Conservation (phyloP, 495 filamentous ascomycete species). For the Peziza echinospora region DNA sequence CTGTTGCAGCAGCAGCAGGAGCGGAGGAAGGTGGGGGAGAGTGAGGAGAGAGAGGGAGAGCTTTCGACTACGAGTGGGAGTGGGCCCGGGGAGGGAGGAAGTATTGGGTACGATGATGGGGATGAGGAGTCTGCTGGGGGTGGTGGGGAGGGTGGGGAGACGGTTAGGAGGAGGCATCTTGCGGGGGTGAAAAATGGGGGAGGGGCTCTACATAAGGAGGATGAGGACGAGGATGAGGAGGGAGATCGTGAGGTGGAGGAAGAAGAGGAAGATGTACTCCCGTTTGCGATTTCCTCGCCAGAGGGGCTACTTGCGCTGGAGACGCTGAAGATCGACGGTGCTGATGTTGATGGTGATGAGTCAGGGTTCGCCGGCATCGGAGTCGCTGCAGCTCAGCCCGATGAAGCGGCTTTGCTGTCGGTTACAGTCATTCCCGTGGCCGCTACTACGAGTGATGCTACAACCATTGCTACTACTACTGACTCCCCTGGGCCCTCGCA, state of each 20-base stretch:
- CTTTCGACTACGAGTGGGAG: too few species aligned
- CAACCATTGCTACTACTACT: too few species aligned
- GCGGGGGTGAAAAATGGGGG: too few species aligned
- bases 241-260: neutral
- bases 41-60: neutral
- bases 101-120: too few species aligned
- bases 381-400: slow-evolving; percentile 10
- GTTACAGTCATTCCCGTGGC: too few species aligned
- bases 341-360: neutral
- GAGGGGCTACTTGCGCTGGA: neutral
- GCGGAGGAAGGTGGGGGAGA: slow-evolving; percentile 1
- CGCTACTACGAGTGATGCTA: too few species aligned
- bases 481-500: too few species aligned
- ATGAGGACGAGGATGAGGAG: neutral
- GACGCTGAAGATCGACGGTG: neutral
- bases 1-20: slow-evolving; percentile 3
- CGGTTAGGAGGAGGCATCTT: too few species aligned
- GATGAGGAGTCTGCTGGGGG: too few species aligned
- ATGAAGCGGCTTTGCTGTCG: too few species aligned
- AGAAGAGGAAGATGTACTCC: neutral
- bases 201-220: neutral
- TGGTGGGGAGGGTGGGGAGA: too few species aligned
- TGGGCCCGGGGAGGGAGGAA: too few species aligned
- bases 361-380: slow-evolving; percentile 3
- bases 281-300: neutral